Evolutionary conservation across 345 rosid genomes (phyloP), one percentile per base, ranked within the genome.

Genomic region (Rhizophora apiculata): DNA sequence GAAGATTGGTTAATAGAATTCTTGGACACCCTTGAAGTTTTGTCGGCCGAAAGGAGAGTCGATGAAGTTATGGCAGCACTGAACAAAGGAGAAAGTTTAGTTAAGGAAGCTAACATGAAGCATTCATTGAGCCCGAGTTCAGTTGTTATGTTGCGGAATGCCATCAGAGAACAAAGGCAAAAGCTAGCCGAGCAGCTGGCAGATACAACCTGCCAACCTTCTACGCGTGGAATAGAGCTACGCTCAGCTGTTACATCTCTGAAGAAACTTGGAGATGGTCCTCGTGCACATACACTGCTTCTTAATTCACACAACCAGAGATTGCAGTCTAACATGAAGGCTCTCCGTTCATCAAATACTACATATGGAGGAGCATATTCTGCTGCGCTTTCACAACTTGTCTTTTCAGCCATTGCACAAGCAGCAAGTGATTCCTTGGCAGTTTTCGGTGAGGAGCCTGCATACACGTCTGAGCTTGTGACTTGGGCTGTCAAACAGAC

Each of bases 401-500:
- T 91, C 21, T 91, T 94, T 75, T 85, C 98, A 3, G 83, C 92
- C 62, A 89, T 94, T 67, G 95, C 92, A 6, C 96, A 86, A 71
- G 92, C 97, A 29, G 83, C 95, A 8, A 89, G 83, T 32, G 96
- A 94, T 68, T 92, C 95, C 70, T 75, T 83, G 67, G 83, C 92
- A 8, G 90, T 87, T 62, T 91, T 88, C 20, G 90, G 93, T 0
- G 89, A 89, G 78, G 97, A 94, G 67, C 87, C 93, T 19, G 87
- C 97, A 9, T 89, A 85, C 69, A 71, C 90, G 9, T 94, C 97
- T 0, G 97, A 94, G 85, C 93, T 94, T 37, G 96, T 94, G 46
- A 88, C 98, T 63, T 94, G 97, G 98, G 92, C 96, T 34, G 96
- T 89, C 57, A 91, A 86, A 75, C 87, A 88, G 81, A 85, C 88